Base-by-base conservation (phyloP, 2,329 filamentous ascomycete species). In the Ciborinia camelliae region DNA sequence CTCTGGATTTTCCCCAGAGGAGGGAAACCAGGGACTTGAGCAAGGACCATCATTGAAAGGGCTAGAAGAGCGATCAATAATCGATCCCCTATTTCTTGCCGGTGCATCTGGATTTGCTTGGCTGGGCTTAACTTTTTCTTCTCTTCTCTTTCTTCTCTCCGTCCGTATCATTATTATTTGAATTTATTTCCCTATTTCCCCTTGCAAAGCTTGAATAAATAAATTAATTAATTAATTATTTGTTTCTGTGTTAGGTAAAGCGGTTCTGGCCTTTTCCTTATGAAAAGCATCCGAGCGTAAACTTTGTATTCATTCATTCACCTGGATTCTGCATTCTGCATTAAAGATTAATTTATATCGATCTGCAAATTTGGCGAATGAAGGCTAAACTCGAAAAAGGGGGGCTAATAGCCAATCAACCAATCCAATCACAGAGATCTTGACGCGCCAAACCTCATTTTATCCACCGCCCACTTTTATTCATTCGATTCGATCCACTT, bases 361-460 rank as follows among this genome's bases (percentile, higher is more conserved):
- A 57, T 45, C 26, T 43, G 28, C 54, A 32, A 10, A 5, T 32
- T 57, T 1, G 7, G 10, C 26, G 15, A 57, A 57, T 32, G 2
- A 57, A 30, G 15, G 28, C 26, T 57, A 30, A 5, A 45, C 1
- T n/a, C 4, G 1, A 23, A 43, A 12, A n/a, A 12, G 35, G 20
- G 10, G 7, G 5, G 8, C 3, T 4, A 7, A 14, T 0, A 30
- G 1, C 53, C 39, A 57, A 45, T 32, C 54, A 57, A n/a, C 28
- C 3, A 9, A 9, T 14, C 6, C 4, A 6, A 43, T 57, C 14
- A 8, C 18, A 23, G 26, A 30, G 12, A 45, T 57, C 4, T 32
- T 23, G 39, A 57, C 54, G 39, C 54, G 37, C 54, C 54, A 57
- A 43, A 45, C 26, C 39, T 57, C 39, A 45, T 23, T 32, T 45